Evolutionary conservation across 306 rosid species (phyloP), one percentile per base, ranked within the genome.

Genomic region (Mucuna pruriens): DNA sequence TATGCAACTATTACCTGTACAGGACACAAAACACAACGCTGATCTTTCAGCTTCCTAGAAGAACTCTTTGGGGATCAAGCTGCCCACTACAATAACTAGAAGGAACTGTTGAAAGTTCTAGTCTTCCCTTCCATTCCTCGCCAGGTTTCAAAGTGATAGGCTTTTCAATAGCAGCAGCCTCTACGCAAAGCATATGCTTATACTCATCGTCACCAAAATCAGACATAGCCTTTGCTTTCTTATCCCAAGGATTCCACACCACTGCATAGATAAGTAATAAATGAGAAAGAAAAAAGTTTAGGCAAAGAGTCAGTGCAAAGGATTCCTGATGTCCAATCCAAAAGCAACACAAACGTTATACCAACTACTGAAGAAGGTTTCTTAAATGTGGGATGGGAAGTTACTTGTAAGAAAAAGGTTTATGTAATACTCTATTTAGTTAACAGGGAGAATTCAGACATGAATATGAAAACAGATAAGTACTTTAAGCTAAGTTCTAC

Each of bases 221-320:
- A 84, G 88, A 42, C 85, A 93, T 84, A 81, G 94, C 87, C 84
- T 91, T 91, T 71, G 94, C 91, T 84, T 88, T 90, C 90, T 93
- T 93, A 82, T 93, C 97, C 97, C 97, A 93, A 55, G 97, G 94
- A 87, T 93, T 93, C 97, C 96, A 93, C 16, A 93, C 97, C 85
- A 90, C 97, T 93, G 84, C 44, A 83, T 33, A 12, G 36, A 66
- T 16, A 22, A 54, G 61, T 61, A 60, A 57, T 44, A 49, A 54
- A n/a, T 39, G 19, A 31, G 17, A 8, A 39, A 74, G 48, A 49
- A 31, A 54, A 38, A 20, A 42, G 0, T 31, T 10, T 12, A 52
- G 34, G 39, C 38, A 0, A 61, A 61, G 3, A 6, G 70, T 2
- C 7, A 2, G 31, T 26, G 63, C 36, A 75, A 71, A 51, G n/a